phyloP scores from a whole-genome alignment of 306 rosid genomes.

The Heteromeles arbutifolia region DNA sequence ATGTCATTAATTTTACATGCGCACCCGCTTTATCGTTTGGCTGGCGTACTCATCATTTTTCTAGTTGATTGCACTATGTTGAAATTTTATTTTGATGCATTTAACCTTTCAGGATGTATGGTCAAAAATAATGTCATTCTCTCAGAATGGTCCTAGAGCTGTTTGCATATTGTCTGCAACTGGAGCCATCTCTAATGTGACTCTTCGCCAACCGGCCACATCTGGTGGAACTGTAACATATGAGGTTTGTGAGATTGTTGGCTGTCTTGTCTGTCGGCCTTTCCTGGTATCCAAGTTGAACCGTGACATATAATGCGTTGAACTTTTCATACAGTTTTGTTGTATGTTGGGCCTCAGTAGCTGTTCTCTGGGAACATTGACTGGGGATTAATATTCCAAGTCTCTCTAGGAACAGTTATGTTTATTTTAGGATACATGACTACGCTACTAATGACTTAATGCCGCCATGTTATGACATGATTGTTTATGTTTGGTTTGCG shows the following conservation, averaged over 20 bases:
- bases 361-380: neutral
- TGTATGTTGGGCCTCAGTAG: neutral
- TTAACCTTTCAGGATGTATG: constrained; percentile 51
- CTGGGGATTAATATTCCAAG: neutral
- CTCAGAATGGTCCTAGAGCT: constrained; percentile 51
- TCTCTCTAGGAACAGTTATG: neutral
- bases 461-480: neutral
- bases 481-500: neutral
- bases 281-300: neutral
- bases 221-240: constrained; percentile 78
- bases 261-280: neutral
- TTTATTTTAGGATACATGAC: neutral
- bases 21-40: neutral
- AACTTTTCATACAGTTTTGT: neutral
- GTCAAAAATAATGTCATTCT: constrained; percentile 48
- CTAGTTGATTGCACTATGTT: neutral
- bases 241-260: constrained; percentile 51
- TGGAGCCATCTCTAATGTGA: constrained; percentile 70
- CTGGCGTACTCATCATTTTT: neutral
- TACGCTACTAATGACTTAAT: neutral
- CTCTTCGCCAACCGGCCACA: constrained; percentile 56
- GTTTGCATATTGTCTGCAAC: constrained; percentile 59
- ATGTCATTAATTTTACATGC: neutral
- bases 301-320: neutral
- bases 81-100: neutral